Base-by-base conservation (phyloP, 2,329 filamentous ascomycete genomes). In the Verticillium alfalfae region DNA sequence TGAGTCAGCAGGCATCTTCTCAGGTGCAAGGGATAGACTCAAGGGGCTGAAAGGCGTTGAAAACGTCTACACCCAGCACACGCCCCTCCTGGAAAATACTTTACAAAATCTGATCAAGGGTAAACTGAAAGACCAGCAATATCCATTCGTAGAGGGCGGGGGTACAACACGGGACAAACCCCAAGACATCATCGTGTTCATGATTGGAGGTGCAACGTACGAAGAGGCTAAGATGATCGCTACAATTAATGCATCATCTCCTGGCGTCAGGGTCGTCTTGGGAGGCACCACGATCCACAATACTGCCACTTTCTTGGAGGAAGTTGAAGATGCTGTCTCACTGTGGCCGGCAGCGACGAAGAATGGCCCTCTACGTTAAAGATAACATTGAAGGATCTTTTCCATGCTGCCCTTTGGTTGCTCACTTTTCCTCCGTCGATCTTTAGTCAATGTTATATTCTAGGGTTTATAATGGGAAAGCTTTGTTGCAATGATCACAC, bases 31-130 rank as follows among this genome's bases (percentile, higher is more conserved):
- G 45, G 92, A 89, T 70, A 88, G 93, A 5, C 93, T 99, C 75
- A 97, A 96, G 71, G 95, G 95, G 0, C 82, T 99, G 15, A 97
- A 98, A 71, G 95, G 95, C 1, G 95, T 99, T 1, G 96, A 99
- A 74, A 99, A 99, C 69, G 95, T 99, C 34, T 99, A 99, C 74
- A 99, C 95, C 0, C 96, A 99, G 73, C 95, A 99, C 74, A 96
- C 92, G 6, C 93, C 96, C 0, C 84, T 92, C 26, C 76, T 99
- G 16, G 93, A 97, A 73, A 85, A 85, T 31, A 98, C 93, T 0
- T 78, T 99, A 18, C 94, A 97, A 72, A 94, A 94, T 68, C 80
- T 99, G 59, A 93, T 98, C 78, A 97, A 97, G 72, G 96, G 95
- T 0, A 87, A 91, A 36, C 77, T 99, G 62, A 90, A 88, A 69